Conservation (phyloP, 2,329 filamentous ascomycete genomes). For the Fusarium camptoceras region DNA sequence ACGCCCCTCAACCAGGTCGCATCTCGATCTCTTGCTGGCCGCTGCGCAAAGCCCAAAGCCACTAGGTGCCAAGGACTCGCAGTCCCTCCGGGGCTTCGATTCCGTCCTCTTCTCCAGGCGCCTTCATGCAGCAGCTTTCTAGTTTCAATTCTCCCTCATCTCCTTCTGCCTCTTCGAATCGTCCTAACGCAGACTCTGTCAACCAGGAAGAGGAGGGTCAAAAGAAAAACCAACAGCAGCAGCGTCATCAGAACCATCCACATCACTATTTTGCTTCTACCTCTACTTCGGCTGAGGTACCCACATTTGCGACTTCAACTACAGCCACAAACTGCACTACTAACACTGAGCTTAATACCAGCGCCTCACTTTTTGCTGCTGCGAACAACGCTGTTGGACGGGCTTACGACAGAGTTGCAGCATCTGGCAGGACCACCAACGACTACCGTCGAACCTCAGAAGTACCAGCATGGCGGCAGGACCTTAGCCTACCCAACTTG, state of each 20-base stretch:
- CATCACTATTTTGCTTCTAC: slow-evolving; percentile 17
- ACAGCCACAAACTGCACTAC: slow-evolving; percentile 9
- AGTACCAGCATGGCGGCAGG: slow-evolving; percentile 41
- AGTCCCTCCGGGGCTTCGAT: slow-evolving; percentile 46
- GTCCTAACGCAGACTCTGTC: slow-evolving; percentile 28
- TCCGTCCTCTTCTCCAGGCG: slow-evolving; percentile 45
- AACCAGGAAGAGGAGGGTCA: slow-evolving; percentile 28
- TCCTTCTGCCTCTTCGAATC: slow-evolving; percentile 27
- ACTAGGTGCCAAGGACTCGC: slow-evolving; percentile 44
- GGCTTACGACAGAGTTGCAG: slow-evolving; percentile 25
- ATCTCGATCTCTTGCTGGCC: slow-evolving; percentile 48
- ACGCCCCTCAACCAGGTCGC: slow-evolving; percentile 37
- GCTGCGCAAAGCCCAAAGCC: slow-evolving; percentile 40
- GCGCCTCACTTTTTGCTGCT: slow-evolving; percentile 23
- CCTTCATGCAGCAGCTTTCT: slow-evolving; percentile 50
- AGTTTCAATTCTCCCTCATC: slow-evolving; percentile 40
- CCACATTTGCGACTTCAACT: slow-evolving; percentile 23
- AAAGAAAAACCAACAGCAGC: slow-evolving; percentile 8
- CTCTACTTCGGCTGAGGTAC: slow-evolving; percentile 16
- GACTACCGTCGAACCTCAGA: slow-evolving; percentile 24
- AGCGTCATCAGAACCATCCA: slow-evolving; percentile 1
- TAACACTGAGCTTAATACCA: slow-evolving; percentile 16
- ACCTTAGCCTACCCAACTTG: slow-evolving; percentile 34
- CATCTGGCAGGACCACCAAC: slow-evolving; percentile 29
- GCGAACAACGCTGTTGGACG: slow-evolving; percentile 21